Evolutionary conservation across 257 asterid species (phyloP).

Genomic region (Verbascum thapsus): DNA sequence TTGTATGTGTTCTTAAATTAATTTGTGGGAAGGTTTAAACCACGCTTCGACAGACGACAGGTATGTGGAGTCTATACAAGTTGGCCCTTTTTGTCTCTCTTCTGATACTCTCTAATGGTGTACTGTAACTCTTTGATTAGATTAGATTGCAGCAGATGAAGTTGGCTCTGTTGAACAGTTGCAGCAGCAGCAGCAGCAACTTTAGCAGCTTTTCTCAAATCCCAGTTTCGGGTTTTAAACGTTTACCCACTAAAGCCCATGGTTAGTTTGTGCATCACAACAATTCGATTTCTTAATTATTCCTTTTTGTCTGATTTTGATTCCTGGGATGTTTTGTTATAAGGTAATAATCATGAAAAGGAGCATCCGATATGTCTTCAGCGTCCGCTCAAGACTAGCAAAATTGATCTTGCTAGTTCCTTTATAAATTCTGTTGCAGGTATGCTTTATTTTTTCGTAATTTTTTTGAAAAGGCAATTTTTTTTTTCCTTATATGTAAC

Average conservation of each 20-base stretch:
- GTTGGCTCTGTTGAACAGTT: slow-evolving; percentile 33
- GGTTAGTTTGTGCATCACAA: slow-evolving; percentile 28
- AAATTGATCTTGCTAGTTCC: slow-evolving; percentile 35
- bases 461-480: background rate
- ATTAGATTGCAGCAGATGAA: slow-evolving; percentile 42
- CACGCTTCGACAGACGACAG: background rate
- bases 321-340: background rate
- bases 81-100: background rate
- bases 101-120: background rate
- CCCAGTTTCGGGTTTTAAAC: slow-evolving; percentile 33
- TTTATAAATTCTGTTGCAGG: slow-evolving; percentile 44
- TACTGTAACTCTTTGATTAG: too few relatives aligned
- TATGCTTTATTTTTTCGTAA: slow-evolving; percentile 1
- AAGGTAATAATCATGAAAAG: slow-evolving; percentile 32
- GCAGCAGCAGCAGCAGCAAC: slow-evolving; percentile 30
- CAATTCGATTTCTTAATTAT: slow-evolving; percentile 7
- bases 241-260: slow-evolving; percentile 28
- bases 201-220: slow-evolving; percentile 22
- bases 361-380: slow-evolving; percentile 30
- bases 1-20: background rate
- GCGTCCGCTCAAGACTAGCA: slow-evolving; percentile 32
- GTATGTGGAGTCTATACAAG: background rate
- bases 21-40: background rate
- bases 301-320: background rate
- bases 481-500: background rate